These are phyloP conservation scores for Colletotrichum sp. DNA, from an alignment of 2,329 filamentous ascomycete genomes.

Conservation along the genomic window DNA sequence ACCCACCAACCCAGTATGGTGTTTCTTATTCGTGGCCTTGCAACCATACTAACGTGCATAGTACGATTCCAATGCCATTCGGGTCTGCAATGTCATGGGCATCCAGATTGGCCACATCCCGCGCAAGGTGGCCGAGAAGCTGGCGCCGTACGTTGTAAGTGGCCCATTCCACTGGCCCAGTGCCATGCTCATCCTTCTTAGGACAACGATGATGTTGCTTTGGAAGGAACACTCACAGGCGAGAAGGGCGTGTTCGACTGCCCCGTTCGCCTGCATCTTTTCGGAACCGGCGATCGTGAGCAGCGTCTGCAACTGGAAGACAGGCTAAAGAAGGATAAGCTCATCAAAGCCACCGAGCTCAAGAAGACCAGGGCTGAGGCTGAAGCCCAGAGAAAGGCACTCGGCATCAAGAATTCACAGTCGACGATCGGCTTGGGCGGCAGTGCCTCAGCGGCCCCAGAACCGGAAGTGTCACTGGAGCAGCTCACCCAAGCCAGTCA, in stretches of 20 bases:
- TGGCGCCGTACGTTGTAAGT: slow-evolving; percentile 74
- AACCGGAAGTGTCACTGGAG: slow-evolving; percentile 57
- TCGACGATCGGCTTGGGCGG: slow-evolving; percentile 41
- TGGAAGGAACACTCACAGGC: slow-evolving; percentile 75
- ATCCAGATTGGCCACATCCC: slow-evolving; percentile 82
- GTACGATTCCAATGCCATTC: slow-evolving; percentile 79
- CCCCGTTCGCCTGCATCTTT: slow-evolving; percentile 72
- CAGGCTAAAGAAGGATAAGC: slow-evolving; percentile 66
- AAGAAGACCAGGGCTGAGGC: slow-evolving; percentile 60
- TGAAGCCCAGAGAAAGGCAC: slow-evolving; percentile 53
- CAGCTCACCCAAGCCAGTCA: slow-evolving; percentile 71
- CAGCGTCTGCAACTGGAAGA: slow-evolving; percentile 60
- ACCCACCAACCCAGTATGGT: slow-evolving; percentile 61
- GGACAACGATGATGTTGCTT: slow-evolving; percentile 62
- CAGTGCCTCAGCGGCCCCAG: slow-evolving; percentile 23
- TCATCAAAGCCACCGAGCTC: slow-evolving; percentile 64
- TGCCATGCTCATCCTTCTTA: slow-evolving; percentile 28
- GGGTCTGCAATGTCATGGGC: slow-evolving; percentile 77
- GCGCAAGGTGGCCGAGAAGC: slow-evolving; percentile 67
- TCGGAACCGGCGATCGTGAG: slow-evolving; percentile 65
- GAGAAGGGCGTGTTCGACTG: slow-evolving; percentile 73
- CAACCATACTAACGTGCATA: slow-evolving; percentile 21
- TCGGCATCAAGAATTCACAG: slow-evolving; percentile 42
- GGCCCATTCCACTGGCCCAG: background rate
- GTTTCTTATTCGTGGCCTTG: background rate